A percentile compares a stretch with the other conserved stretches of the same genome.
phyloP scores from a whole-genome alignment of 2,329 filamentous ascomycete species.

The Hypoxylon sp. region DNA sequence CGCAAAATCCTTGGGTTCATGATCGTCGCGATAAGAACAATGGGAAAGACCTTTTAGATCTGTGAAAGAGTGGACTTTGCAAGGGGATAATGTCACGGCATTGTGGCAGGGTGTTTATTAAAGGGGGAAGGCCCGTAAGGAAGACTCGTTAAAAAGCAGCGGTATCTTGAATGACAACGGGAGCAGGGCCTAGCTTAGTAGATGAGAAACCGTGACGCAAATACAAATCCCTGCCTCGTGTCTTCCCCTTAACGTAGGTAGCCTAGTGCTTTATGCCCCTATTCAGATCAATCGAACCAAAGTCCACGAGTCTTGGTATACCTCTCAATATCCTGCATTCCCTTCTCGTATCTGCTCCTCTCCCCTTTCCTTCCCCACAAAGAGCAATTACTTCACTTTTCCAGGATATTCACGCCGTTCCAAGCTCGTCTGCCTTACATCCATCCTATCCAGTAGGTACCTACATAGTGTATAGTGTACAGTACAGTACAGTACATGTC shows the following conservation, averaged over 20 bases:
- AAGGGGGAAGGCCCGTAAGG: neutral
- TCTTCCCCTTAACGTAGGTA: neutral
- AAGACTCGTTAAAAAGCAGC: conserved; percentile 13
- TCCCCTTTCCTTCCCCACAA: conserved; percentile 9
- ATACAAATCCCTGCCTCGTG: conserved; percentile 10
- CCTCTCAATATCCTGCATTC: neutral
- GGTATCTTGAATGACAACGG: conserved; percentile 27
- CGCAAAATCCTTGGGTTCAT: conserved; percentile 17
- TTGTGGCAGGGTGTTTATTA: neutral
- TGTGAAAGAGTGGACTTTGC: conserved; percentile 18
- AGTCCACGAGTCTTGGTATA: neutral
- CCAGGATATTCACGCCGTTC: neutral
- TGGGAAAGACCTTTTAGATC: conserved; percentile 19
- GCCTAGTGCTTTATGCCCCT: conserved; percentile 4
- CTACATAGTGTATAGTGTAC: too few relatives aligned
- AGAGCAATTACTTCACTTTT: neutral
- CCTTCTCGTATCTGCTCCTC: neutral
- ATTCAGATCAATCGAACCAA: neutral
- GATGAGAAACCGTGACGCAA: conserved; percentile 29
- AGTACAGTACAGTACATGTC: neutral
- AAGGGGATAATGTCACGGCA: neutral
- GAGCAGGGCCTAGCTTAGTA: conserved; percentile 33
- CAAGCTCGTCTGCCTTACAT: neutral
- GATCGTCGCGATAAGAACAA: neutral
- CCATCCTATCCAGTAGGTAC: neutral